Evolutionary conservation across 2,329 filamentous ascomycete genomes (phyloP).

Genomic region (Salinomyces thailandicus): DNA sequence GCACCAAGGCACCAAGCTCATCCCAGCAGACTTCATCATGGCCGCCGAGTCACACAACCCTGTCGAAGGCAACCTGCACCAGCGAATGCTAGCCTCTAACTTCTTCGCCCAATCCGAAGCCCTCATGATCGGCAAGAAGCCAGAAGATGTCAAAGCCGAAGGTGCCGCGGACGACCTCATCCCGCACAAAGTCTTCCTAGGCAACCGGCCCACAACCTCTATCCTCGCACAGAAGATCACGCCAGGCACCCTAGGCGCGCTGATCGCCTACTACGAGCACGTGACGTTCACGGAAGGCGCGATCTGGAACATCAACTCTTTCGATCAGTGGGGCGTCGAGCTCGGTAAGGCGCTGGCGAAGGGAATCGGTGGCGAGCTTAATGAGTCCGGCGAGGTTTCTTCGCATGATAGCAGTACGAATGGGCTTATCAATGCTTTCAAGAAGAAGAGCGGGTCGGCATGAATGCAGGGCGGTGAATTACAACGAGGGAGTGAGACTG

Average conservation of each 20-base stretch:
- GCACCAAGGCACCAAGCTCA: conserved; percentile 98
- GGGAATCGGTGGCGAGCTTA: conserved; percentile 60
- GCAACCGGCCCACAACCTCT: conserved; percentile 92
- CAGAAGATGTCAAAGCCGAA: conserved; percentile 68
- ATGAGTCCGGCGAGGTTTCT: conserved; percentile 58
- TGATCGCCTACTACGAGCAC: conserved; percentile 99
- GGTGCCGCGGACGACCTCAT: conserved; percentile 64
- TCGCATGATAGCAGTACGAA: conserved; percentile 81
- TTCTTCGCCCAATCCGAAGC: conserved; percentile 84
- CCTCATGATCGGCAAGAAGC: conserved; percentile 77
- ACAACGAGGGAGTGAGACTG: neutral
- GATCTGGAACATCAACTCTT: conserved; percentile 98
- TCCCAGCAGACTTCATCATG: conserved; percentile 95
- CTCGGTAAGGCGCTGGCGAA: conserved; percentile 89
- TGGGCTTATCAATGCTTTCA: conserved; percentile 84
- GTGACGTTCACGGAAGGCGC: conserved; percentile 95
- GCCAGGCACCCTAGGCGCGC: conserved; percentile 79
- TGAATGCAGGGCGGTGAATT: neutral
- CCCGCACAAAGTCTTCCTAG: conserved; percentile 98
- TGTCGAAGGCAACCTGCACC: conserved; percentile 81
- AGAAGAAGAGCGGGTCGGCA: conserved; percentile 48
- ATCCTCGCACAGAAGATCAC: conserved; percentile 92
- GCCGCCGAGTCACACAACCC: conserved; percentile 96
- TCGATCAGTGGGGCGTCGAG: conserved; percentile 99
- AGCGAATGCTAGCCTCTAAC: conserved; percentile 90